Evolutionary conservation across 2,329 filamentous ascomycete genomes (phyloP).

Genomic region (Penicillium sp.): DNA sequence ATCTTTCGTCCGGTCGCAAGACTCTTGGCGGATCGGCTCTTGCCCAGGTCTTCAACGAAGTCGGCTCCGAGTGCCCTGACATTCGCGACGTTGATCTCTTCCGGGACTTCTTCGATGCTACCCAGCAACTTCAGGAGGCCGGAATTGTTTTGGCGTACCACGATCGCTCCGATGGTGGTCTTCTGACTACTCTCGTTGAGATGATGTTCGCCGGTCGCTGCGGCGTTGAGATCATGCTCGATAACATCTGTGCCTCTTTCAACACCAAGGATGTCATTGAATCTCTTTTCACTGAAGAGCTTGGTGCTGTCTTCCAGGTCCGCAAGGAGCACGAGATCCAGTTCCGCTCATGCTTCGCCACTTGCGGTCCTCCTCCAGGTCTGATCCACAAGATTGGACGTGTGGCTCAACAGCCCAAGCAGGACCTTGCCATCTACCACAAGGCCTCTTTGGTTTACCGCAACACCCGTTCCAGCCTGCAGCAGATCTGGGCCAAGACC

Average conservation of each 20-base stretch:
- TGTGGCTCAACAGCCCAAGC: slow-evolving; percentile 65
- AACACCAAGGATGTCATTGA: slow-evolving; percentile 67
- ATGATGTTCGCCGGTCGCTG: slow-evolving; percentile 98
- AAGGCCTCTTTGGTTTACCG: slow-evolving; percentile 67
- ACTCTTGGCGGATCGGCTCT: slow-evolving; percentile 87
- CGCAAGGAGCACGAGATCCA: slow-evolving; percentile 77
- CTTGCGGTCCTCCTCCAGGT: slow-evolving; percentile 77
- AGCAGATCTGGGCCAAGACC: slow-evolving; percentile 84
- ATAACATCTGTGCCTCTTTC: slow-evolving; percentile 61
- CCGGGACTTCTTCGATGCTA: slow-evolving; percentile 87
- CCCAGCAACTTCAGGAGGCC: slow-evolving; percentile 65
- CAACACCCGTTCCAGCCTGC: slow-evolving; percentile 69
- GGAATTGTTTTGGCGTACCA: slow-evolving; percentile 87
- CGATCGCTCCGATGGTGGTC: slow-evolving; percentile 87
- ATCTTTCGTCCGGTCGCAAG: slow-evolving; percentile 77
- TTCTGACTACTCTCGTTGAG: slow-evolving; percentile 86
- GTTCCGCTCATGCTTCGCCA: slow-evolving; percentile 88
- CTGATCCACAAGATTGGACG: slow-evolving; percentile 82
- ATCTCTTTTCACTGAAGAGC: slow-evolving; percentile 90
- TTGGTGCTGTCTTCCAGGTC: slow-evolving; percentile 94
- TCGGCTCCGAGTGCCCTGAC: slow-evolving; percentile 83
- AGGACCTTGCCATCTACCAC: slow-evolving; percentile 74
- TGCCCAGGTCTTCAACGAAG: slow-evolving; percentile 81
- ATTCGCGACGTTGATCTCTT: slow-evolving; percentile 78
- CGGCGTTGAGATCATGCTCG: slow-evolving; percentile 80